Conservation (phyloP, 2,329 filamentous ascomycete species). For the Alternaria solani region DNA sequence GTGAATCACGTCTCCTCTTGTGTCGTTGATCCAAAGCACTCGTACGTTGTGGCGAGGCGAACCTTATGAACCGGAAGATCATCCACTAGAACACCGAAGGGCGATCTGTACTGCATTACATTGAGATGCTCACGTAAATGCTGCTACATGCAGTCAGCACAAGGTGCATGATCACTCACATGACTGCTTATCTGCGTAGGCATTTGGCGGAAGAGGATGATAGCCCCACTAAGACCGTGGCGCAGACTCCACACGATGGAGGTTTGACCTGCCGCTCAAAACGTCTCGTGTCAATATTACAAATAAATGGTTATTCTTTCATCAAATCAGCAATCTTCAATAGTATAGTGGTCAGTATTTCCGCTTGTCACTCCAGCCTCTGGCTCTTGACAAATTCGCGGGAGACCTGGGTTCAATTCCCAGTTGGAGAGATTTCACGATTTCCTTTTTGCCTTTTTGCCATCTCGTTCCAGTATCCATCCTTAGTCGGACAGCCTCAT, state of each 20-base stretch:
- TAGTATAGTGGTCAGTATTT: conserved; percentile 10
- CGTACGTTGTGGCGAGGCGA: neutral
- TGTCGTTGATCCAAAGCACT: no score
- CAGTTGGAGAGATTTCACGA: neutral
- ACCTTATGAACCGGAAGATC: neutral
- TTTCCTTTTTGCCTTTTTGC: neutral
- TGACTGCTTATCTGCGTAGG: neutral
- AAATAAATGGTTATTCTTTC: accelerated
- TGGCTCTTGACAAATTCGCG: neutral
- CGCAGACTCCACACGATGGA: no score
- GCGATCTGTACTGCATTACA: neutral
- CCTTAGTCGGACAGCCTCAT: no score
- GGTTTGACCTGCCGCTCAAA: no score
- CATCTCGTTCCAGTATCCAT: no score
- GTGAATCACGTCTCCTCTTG: neutral
- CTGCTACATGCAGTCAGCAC: neutral
- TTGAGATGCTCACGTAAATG: no score
- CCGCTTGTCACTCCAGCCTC: conserved; percentile 1
- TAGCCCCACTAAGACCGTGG: neutral
- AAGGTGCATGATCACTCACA: neutral
- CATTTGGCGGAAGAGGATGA: neutral
- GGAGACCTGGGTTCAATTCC: conserved; percentile 9
- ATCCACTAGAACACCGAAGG: neutral
- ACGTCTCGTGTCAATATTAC: no score
- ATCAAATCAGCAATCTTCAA: conserved; percentile 1